These are phyloP conservation scores for Penicillium sp. DNA, from an alignment of 2,329 filamentous ascomycete species.

Conservation along the genomic window DNA sequence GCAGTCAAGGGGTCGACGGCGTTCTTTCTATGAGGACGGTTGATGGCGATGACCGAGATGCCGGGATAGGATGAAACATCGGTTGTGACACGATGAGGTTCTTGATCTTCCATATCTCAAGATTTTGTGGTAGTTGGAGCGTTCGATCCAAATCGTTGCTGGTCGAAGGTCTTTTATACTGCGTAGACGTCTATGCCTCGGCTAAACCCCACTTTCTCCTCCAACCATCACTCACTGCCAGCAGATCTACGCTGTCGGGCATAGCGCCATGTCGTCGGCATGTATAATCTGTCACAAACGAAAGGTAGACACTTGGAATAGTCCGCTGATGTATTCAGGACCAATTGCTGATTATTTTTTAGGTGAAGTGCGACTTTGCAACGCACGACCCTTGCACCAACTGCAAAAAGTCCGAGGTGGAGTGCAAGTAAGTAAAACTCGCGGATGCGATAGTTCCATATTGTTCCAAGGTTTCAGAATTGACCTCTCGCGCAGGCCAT, in stretches of 20 bases:
- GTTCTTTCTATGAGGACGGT: slow-evolving; percentile 51
- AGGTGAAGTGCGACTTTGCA: slow-evolving; percentile 29
- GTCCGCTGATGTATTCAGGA: background rate
- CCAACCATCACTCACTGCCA: slow-evolving; percentile 10
- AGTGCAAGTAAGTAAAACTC: slow-evolving; percentile 25
- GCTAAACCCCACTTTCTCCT: slow-evolving; percentile 12
- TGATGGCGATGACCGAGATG: slow-evolving; percentile 56
- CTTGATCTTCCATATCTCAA: slow-evolving; percentile 7
- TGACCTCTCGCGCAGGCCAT: slow-evolving; percentile 19
- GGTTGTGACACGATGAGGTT: background rate
- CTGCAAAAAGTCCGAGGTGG: slow-evolving; percentile 23
- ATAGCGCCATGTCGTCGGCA: slow-evolving; percentile 22
- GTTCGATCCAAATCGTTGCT: background rate
- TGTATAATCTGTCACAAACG: slow-evolving; percentile 46
- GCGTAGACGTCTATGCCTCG: slow-evolving; percentile 10
- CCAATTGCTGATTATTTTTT: slow-evolving; percentile 14
- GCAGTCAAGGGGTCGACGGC: slow-evolving; percentile 52
- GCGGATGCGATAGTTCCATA: too few relatives aligned
- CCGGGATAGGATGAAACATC: slow-evolving; percentile 30
- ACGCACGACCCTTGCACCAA: slow-evolving; percentile 29
- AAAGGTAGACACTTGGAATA: slow-evolving; percentile 33
- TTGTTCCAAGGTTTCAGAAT: background rate
- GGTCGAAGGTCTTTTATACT: background rate
- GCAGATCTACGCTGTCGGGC: slow-evolving; percentile 14
- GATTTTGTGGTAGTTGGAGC: background rate